Evolutionary conservation across 805 yeast genomes (phyloP), one percentile per base, ranked within the genome.

Genomic region (Wickerhamiella vanderwaltii): DNA sequence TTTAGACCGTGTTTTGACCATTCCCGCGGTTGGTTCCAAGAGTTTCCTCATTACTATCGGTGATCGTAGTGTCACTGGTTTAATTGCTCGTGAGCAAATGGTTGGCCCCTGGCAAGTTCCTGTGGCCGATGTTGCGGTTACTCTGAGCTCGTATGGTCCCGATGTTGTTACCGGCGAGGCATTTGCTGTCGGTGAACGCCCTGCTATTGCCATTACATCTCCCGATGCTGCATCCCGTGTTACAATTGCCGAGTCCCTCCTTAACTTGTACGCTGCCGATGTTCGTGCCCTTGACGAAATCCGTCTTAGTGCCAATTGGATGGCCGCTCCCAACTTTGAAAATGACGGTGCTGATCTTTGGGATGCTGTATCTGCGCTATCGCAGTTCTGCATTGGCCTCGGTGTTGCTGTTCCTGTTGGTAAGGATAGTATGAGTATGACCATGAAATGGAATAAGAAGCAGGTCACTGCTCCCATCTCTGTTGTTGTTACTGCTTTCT

Each of bases 71-170:
- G 91, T 91, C 48, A 88, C 97, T 22, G 98, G 98, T 43, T 72
- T 91, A 52, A 79, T 91, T 47, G 97, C 93, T 56, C 78, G 98
- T 60, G 98, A 91, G 61, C 98, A 91, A 67, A 78, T 87, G 78
- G 97, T 91, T 46, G 98, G 98, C 29, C 97, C 97, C 58, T 91
- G 97, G 97, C 99, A 91, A 69, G 91, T 82, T 7, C 98, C 99
- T 37, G 97, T 91, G 24, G 91, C 97, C 13, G 97, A 91, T 59
- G 96, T 87, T 43, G 97, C 95, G 65, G 95, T 91, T 41, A 87
- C 97, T 18, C 80, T 81, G 46, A 79, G 96, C 0, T 81, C 95
- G 1, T 69, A 85, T 39, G 95, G 95, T 57, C 80, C 76, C 40
- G 67, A 70, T 5, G 59, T 80, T 39, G 61, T 78, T 47, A 79